phyloP scores from a whole-genome alignment of 176 grass and related monocot species.

The Oryza glumipatula region DNA sequence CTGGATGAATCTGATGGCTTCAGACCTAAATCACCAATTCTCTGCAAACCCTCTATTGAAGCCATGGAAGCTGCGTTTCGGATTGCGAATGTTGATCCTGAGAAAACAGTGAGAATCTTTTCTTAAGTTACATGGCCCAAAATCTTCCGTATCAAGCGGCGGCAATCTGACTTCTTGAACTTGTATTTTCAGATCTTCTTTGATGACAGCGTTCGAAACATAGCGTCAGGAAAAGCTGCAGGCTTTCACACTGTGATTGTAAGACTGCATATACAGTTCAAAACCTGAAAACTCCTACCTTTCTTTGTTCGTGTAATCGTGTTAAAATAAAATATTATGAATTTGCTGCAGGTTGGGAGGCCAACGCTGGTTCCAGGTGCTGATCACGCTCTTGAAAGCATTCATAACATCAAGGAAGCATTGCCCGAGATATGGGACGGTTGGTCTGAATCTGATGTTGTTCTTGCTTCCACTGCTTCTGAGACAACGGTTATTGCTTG shows the following conservation, averaged over 20 bases:
- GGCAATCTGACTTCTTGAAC: background rate
- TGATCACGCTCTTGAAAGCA: conserved; percentile 66
- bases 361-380: conserved; percentile 46
- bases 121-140: background rate
- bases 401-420: conserved; percentile 73
- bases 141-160: background rate
- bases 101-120: conserved; percentile 50
- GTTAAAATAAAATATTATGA: background rate
- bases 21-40: conserved; percentile 50
- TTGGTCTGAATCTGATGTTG: conserved; percentile 32
- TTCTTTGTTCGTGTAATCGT: background rate
- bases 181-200: conserved; percentile 66
- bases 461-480: conserved; percentile 31
- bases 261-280: background rate
- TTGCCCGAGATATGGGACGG: conserved; percentile 64
- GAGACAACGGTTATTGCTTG: conserved; percentile 50
- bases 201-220: conserved; percentile 67
- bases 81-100: conserved; percentile 57
- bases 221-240: conserved; percentile 66
- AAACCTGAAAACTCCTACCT: background rate
- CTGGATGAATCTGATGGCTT: conserved; percentile 13
- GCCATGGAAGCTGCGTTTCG: conserved; percentile 61
- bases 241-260: conserved; percentile 75
- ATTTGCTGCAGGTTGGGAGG: conserved; percentile 56
- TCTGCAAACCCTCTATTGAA: conserved; percentile 71